Conservation (phyloP, 2,329 filamentous ascomycete species). For the Dichotomopilus funicola region DNA sequence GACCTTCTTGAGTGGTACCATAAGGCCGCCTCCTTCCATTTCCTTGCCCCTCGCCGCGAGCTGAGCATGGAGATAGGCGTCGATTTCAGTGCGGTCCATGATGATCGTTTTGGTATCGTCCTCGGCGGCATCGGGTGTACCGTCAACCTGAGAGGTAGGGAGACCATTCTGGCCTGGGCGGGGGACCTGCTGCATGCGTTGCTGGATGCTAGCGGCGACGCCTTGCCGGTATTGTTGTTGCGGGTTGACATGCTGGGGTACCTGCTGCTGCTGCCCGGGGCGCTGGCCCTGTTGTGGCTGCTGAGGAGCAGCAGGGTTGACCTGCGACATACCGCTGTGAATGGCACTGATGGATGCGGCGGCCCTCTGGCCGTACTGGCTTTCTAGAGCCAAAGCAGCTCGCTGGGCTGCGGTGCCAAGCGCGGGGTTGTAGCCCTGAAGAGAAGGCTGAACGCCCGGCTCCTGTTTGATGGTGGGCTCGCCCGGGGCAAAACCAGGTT, state of each 20-base stretch:
- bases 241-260: constrained; percentile 25
- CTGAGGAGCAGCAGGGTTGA: constrained; percentile 11
- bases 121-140: constrained; percentile 57
- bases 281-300: constrained; percentile 22
- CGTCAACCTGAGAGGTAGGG: constrained; percentile 63
- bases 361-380: constrained; percentile 57
- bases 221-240: constrained; percentile 32
- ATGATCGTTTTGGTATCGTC: constrained; percentile 46
- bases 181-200: constrained; percentile 28
- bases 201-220: constrained; percentile 30
- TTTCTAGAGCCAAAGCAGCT: constrained; percentile 50
- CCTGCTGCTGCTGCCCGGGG: constrained; percentile 24
- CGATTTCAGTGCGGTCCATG: constrained; percentile 57
- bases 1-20: constrained; percentile 62
- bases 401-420: constrained; percentile 43
- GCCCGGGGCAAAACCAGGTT: constrained; percentile 31
- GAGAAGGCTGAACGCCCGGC: constrained; percentile 32
- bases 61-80: constrained; percentile 61
- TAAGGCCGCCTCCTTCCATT: constrained; percentile 69
- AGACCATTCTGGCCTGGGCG: constrained; percentile 35
- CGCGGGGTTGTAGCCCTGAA: constrained; percentile 32
- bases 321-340: constrained; percentile 36
- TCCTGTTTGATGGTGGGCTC: constrained; percentile 46
- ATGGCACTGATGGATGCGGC: constrained; percentile 60
- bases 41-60: constrained; percentile 58